Evolutionary conservation across 805 yeast species (phyloP).

Genomic region (Pichia californica): DNA sequence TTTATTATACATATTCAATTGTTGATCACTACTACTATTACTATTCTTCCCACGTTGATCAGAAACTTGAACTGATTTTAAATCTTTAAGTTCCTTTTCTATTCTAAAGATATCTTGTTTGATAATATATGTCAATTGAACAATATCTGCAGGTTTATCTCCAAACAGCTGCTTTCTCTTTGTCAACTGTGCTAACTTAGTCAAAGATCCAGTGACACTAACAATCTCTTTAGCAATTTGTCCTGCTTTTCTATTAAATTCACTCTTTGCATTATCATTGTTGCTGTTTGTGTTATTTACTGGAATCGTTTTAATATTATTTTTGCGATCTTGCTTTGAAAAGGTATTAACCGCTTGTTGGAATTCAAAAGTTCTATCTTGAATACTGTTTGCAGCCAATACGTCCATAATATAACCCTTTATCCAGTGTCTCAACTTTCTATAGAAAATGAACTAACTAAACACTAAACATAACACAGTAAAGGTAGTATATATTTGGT

Average conservation of each 20-base stretch:
- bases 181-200: slow-evolving; percentile 74
- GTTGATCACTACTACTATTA: slow-evolving; percentile 37
- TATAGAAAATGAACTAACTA: no score
- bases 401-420: slow-evolving; percentile 21
- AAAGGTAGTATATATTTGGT: no score
- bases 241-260: slow-evolving; percentile 68
- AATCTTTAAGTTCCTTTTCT: slow-evolving; percentile 59
- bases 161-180: slow-evolving; percentile 87
- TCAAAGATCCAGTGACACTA: slow-evolving; percentile 72
- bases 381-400: slow-evolving; percentile 35
- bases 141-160: slow-evolving; percentile 90
- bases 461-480: no score
- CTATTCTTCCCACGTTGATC: background rate
- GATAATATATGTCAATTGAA: slow-evolving; percentile 81
- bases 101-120: slow-evolving; percentile 83
- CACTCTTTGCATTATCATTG: slow-evolving; percentile 34
- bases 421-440: no score
- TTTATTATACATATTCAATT: slow-evolving; percentile 65
- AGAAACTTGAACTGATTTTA: slow-evolving; percentile 33
- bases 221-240: slow-evolving; percentile 84
- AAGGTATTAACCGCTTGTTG: slow-evolving; percentile 82
- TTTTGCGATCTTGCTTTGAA: slow-evolving; percentile 43
- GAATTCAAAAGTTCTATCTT: slow-evolving; percentile 88
- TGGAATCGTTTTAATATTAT: background rate
- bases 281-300: slow-evolving; percentile 1